Conservation (phyloP, 1,284 basidiomycete genomes). For the Phaffia rhodozyma region DNA sequence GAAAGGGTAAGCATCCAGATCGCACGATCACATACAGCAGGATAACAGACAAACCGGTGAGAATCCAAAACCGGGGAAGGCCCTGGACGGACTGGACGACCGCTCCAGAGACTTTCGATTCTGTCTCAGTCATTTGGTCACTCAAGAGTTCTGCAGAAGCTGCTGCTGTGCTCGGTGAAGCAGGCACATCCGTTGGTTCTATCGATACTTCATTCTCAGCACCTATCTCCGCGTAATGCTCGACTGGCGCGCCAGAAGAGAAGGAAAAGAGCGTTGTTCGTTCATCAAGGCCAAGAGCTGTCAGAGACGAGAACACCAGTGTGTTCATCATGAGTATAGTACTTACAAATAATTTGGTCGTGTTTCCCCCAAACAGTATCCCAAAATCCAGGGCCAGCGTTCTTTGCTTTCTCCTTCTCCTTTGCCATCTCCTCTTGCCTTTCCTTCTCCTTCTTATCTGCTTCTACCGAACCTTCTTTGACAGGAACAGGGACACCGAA, state of each 20-base stretch:
- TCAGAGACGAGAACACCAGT: background rate
- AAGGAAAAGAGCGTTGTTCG: background rate
- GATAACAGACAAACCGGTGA: background rate
- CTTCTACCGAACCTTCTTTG: background rate
- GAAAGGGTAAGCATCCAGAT: too few relatives aligned
- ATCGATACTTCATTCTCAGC: too few relatives aligned
- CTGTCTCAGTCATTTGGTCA: too few relatives aligned
- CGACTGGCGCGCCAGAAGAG: background rate
- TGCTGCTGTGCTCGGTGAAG: too few relatives aligned
- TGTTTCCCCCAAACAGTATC: too few relatives aligned
- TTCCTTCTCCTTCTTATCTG: background rate
- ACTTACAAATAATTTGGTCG: too few relatives aligned
- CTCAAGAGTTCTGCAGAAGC: too few relatives aligned
- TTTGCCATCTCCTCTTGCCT: background rate
- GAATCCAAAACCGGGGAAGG: constrained; percentile 8
- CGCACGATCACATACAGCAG: too few relatives aligned
- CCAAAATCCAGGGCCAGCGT: too few relatives aligned
- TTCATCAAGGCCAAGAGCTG: background rate
- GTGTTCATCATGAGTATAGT: background rate
- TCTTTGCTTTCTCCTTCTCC: background rate
- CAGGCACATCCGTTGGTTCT: too few relatives aligned
- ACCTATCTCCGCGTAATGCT: too few relatives aligned
- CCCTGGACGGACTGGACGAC: background rate
- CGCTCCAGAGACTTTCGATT: background rate
- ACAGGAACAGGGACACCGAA: constrained; percentile 3